A percentile compares a stretch with the other conserved stretches of the same genome.
Evolutionary conservation across 306 rosid genomes (phyloP).

Genomic region (Cercis canadensis): DNA sequence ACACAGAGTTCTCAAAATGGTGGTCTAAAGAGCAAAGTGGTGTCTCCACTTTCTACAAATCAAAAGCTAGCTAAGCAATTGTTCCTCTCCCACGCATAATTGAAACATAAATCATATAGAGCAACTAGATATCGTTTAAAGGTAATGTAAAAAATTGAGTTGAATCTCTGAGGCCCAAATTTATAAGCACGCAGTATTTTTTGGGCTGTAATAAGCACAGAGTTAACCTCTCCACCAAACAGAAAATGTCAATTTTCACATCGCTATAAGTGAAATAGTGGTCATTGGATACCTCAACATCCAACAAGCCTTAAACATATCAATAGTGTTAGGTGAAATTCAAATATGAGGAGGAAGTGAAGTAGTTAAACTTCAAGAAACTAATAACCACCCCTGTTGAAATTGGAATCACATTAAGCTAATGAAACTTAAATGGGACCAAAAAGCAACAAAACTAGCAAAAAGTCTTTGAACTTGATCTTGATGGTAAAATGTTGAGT

Average conservation of each 20-base stretch:
- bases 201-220: too few relatives aligned
- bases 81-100: slow-evolving; percentile 28
- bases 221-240: slow-evolving; percentile 49
- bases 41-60: slow-evolving; percentile 38
- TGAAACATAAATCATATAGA: background rate
- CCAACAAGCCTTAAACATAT: slow-evolving; percentile 17
- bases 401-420: slow-evolving; percentile 23
- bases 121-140: too few relatives aligned
- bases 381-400: slow-evolving; percentile 59
- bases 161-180: too few relatives aligned
- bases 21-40: slow-evolving; percentile 5
- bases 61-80: slow-evolving; percentile 14
- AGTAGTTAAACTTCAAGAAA: slow-evolving; percentile 43
- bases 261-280: slow-evolving; percentile 25
- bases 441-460: background rate
- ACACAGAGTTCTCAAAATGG: background rate
- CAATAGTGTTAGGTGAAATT: slow-evolving; percentile 12
- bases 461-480: slow-evolving; percentile 10
- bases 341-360: slow-evolving; percentile 21
- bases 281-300: slow-evolving; percentile 41
- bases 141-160: too few relatives aligned
- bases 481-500: slow-evolving; percentile 18
- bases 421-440: slow-evolving; percentile 27
- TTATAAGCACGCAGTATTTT: too few relatives aligned
- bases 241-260: slow-evolving; percentile 38